Conservation (phyloP, 1,284 basidiomycete genomes). For the Ceratobasidium sp. region DNA sequence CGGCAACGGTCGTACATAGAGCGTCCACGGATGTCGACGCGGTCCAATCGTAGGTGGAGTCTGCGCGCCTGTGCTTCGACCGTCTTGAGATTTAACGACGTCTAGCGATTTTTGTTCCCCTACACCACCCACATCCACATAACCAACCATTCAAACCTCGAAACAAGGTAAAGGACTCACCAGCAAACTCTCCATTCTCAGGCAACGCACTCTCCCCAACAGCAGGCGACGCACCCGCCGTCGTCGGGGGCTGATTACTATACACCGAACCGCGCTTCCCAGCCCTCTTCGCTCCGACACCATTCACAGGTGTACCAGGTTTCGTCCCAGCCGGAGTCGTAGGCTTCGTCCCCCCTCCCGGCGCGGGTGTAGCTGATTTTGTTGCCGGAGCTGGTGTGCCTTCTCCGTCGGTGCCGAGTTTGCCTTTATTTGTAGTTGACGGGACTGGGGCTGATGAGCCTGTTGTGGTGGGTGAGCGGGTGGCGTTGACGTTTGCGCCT, state of each 20-base stretch:
- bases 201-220: constrained; percentile 22
- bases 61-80: constrained; percentile 63
- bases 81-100: constrained; percentile 43
- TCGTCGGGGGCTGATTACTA: constrained; percentile 43
- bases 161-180: not conserved
- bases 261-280: constrained; percentile 39
- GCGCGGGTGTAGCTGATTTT: constrained; percentile 34
- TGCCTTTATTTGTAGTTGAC: constrained; percentile 49
- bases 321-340: constrained; percentile 44
- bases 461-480: constrained; percentile 51
- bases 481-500: not conserved
- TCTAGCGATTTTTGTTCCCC: constrained; percentile 51
- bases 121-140: not conserved
- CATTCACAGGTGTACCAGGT: constrained; percentile 44
- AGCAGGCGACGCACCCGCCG: constrained; percentile 29
- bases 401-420: constrained; percentile 52
- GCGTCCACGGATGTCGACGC: constrained; percentile 81
- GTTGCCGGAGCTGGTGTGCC: constrained; percentile 51
- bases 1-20: constrained; percentile 77
- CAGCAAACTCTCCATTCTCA: not conserved
- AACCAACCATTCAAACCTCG: not conserved
- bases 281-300: constrained; percentile 32
- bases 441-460: constrained; percentile 59
- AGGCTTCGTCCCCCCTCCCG: constrained; percentile 44
- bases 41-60: constrained; percentile 72